Conservation (phyloP, 305 asterid species). For the Fraxinus greggii region DNA sequence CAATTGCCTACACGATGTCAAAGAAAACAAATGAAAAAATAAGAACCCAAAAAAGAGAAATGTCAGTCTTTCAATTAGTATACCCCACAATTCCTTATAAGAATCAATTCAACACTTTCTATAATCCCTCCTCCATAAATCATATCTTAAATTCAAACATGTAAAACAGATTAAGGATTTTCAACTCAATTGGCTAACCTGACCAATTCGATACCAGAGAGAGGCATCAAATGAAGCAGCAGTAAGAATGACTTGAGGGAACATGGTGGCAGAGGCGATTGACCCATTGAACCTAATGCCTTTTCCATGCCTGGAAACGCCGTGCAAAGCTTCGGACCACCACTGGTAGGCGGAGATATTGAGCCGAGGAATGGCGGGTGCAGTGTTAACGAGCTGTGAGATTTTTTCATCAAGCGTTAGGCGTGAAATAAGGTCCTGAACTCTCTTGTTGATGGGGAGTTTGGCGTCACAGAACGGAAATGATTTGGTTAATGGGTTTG, state of each 20-base stretch:
- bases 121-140: neutral
- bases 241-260: slow-evolving; percentile 71
- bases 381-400: slow-evolving; percentile 61
- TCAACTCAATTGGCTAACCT: slow-evolving; percentile 31
- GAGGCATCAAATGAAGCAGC: slow-evolving; percentile 58
- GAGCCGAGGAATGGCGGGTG: slow-evolving; percentile 62
- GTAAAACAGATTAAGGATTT: neutral
- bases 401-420: slow-evolving; percentile 73
- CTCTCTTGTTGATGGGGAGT: slow-evolving; percentile 45
- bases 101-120: neutral
- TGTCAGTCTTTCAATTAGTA: neutral
- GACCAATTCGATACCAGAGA: slow-evolving; percentile 70
- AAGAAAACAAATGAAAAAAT: neutral
- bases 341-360: slow-evolving; percentile 68
- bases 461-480: slow-evolving; percentile 48
- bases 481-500: slow-evolving; percentile 37
- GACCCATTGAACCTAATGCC: slow-evolving; percentile 55
- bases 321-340: slow-evolving; percentile 88
- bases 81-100: neutral
- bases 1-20: slow-evolving; percentile 47
- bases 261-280: slow-evolving; percentile 56
- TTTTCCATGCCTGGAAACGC: slow-evolving; percentile 59
- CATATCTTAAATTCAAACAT: neutral
- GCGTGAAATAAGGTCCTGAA: slow-evolving; percentile 56
- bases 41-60: neutral